These are phyloP conservation scores for Tribonema minus DNA, from an alignment of 108 stramenopile species.

Conservation along the genomic window DNA sequence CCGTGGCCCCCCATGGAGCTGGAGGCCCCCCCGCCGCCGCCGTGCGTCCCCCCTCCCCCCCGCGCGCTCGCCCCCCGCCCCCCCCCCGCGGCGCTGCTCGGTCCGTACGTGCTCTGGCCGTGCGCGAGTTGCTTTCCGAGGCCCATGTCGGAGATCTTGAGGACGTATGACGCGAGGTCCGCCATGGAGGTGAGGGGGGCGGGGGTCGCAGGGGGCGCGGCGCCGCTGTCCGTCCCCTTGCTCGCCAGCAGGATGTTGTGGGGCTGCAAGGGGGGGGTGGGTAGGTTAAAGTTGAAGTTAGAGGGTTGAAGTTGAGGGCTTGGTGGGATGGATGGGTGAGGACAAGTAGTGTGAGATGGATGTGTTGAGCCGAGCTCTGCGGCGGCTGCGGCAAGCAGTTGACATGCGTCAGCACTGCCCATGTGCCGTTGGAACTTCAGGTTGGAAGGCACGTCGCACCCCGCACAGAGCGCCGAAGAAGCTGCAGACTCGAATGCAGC, in stretches of 20 bases:
- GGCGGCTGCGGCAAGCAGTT: too few species aligned
- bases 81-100: neutral
- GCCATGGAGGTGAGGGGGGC: conserved; percentile 40
- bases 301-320: too few species aligned
- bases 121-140: conserved; percentile 77
- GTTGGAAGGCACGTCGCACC: too few species aligned
- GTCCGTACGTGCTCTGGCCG: conserved; percentile 20
- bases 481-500: too few species aligned
- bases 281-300: too few species aligned
- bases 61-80: conserved; percentile 40
- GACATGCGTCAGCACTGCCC: too few species aligned
- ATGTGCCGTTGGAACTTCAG: too few species aligned
- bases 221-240: neutral
- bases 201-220: neutral
- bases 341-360: too few species aligned
- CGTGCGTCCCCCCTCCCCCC: conserved; percentile 40
- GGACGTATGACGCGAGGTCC: conserved; percentile 66
- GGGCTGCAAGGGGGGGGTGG: too few species aligned
- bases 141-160: conserved; percentile 94
- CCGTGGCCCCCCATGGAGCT: conserved; percentile 64
- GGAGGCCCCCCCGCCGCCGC: conserved; percentile 16
- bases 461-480: too few species aligned
- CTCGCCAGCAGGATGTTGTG: conserved; percentile 80
- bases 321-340: too few species aligned
- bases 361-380: too few species aligned